phyloP scores from a whole-genome alignment of 257 asterid species.

The Solanum gracilifrons region DNA sequence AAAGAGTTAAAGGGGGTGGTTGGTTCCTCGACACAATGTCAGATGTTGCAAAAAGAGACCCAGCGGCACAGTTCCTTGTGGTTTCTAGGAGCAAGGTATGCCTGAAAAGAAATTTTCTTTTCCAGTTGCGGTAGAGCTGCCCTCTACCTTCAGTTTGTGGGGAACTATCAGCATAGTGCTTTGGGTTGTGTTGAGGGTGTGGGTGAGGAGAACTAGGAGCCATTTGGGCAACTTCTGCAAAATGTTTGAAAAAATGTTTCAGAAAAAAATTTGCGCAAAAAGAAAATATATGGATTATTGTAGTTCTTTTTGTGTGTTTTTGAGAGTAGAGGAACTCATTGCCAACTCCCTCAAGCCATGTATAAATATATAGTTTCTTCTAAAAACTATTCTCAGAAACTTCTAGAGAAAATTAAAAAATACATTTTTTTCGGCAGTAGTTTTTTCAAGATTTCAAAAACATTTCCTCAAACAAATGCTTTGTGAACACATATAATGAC shows the following conservation, averaged over 20 bases:
- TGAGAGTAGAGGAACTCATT: neutral
- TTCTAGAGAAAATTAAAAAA: neutral
- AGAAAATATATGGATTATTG: neutral
- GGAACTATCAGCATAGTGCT: neutral
- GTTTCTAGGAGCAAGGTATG: constrained; percentile 81
- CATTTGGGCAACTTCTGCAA: neutral
- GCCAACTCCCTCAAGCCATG: neutral
- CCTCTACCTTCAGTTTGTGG: neutral
- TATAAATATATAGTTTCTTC: neutral
- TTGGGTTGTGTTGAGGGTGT: neutral
- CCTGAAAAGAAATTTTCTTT: neutral
- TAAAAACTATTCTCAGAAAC: neutral
- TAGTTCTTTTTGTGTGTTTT: neutral
- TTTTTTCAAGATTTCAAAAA: neutral
- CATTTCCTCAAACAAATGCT: neutral
- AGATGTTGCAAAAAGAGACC: constrained; percentile 85
- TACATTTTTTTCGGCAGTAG: neutral
- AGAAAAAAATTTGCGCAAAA: neutral
- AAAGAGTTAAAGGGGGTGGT: constrained; percentile 91
- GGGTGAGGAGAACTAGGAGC: neutral
- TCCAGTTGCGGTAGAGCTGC: neutral
- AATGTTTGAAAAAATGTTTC: neutral
- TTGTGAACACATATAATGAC: neutral
- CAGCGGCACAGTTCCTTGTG: constrained; percentile 95
- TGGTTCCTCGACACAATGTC: constrained; percentile 94